A percentile compares a stretch with the other conserved stretches of the same genome.
These are phyloP conservation scores for Elongisporangium senticosum DNA, from an alignment of 352 stramenopile species.

Conservation along the genomic window DNA sequence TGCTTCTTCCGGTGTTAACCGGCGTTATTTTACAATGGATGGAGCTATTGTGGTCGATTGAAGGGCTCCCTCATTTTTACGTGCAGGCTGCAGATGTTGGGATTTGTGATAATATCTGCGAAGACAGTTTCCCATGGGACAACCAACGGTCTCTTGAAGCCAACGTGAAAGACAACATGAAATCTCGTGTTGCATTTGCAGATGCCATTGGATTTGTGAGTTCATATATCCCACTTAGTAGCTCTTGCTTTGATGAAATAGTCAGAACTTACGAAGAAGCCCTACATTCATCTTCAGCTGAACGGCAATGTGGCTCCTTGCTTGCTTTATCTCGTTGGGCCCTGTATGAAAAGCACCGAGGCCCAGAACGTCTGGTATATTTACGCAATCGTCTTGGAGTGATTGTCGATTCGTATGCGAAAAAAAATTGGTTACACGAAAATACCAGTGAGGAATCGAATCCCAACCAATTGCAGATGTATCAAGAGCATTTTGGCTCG, in stretches of 20 bases:
- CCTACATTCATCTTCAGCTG: slow-evolving; percentile 33
- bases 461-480: slow-evolving; percentile 3
- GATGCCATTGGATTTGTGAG: slow-evolving; percentile 49
- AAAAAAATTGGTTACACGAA: slow-evolving; percentile 35
- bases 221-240: slow-evolving; percentile 20
- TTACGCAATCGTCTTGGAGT: slow-evolving; percentile 21
- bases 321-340: slow-evolving; percentile 50
- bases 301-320: slow-evolving; percentile 56
- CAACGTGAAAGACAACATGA: slow-evolving; percentile 16
- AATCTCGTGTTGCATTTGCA: slow-evolving; percentile 43
- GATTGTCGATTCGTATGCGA: slow-evolving; percentile 26
- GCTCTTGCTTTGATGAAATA: slow-evolving; percentile 11
- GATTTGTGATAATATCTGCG: neutral
- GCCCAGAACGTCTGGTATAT: slow-evolving; percentile 8
- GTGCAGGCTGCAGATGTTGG: slow-evolving; percentile 6
- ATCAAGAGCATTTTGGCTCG: slow-evolving; percentile 43
- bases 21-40: slow-evolving; percentile 30
- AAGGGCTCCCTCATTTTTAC: slow-evolving; percentile 24
- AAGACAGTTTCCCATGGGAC: neutral
- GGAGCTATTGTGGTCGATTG: slow-evolving; percentile 43
- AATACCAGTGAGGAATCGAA: slow-evolving; percentile 6
- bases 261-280: slow-evolving; percentile 18
- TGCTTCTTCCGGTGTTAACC: slow-evolving; percentile 18
- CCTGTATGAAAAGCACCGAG: slow-evolving; percentile 27
- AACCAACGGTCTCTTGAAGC: neutral